Conservation (phyloP, 1,139 yeast species). For the Saccharomycopsis phalli region DNA sequence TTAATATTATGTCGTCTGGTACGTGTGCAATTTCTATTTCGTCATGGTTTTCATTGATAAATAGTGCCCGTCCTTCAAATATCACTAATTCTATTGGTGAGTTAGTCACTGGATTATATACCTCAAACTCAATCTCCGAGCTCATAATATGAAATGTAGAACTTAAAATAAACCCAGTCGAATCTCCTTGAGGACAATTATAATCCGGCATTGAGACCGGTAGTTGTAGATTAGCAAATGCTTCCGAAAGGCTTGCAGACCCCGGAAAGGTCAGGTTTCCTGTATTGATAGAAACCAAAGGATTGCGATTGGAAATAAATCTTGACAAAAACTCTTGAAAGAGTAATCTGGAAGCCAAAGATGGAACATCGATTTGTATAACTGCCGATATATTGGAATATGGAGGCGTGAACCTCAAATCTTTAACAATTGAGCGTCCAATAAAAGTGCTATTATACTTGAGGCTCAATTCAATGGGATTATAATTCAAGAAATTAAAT, state of each 20-base stretch:
- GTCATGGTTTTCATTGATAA: conserved; percentile 22
- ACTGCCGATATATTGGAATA: conserved; percentile 12
- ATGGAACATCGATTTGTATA: conserved; percentile 6
- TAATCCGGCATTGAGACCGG: conserved; percentile 11
- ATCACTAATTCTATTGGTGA: conserved; percentile 22
- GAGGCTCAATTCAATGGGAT: conserved; percentile 8
- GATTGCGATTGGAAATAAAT: conserved; percentile 13
- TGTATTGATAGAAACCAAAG: conserved; percentile 2
- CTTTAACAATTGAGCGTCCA: conserved; percentile 10
- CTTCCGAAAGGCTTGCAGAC: conserved; percentile 5
- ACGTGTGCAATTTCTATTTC: conserved; percentile 32
- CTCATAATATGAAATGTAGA: conserved; percentile 19
- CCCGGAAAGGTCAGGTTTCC: conserved; percentile 5
- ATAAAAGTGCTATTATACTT: conserved; percentile 9
- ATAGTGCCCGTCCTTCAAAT: conserved; percentile 26
- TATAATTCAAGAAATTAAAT: neutral
- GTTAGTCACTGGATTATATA: conserved; percentile 18
- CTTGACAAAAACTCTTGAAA: conserved; percentile 8
- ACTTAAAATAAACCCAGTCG: conserved; percentile 14
- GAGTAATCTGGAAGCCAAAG: neutral
- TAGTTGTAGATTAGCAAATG: conserved; percentile 6
- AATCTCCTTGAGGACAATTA: conserved; percentile 11
- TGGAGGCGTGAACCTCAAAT: conserved; percentile 5
- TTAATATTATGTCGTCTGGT: conserved; percentile 26
- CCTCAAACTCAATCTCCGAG: conserved; percentile 18